phyloP scores from a whole-genome alignment of 306 rosid species.

The Ceratonia siliqua region DNA sequence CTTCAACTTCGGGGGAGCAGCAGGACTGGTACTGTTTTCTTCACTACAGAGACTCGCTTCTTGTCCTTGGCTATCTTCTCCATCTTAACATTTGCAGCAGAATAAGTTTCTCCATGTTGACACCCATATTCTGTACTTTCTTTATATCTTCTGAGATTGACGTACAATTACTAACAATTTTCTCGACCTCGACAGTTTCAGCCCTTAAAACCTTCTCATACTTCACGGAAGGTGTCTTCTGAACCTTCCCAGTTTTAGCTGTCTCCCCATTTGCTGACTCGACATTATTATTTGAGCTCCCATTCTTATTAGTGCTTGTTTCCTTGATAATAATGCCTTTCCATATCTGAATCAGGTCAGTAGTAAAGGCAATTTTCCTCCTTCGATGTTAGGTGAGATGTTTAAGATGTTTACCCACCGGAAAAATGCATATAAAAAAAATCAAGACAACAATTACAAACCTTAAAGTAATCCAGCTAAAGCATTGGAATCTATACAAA shows the following conservation, averaged over 20 bases:
- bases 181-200: constrained; percentile 61
- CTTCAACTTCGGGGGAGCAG: constrained; percentile 63
- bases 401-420: constrained; percentile 88
- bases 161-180: constrained; percentile 45
- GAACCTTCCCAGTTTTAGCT: constrained; percentile 67
- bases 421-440: constrained; percentile 23
- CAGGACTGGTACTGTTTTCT: constrained; percentile 47
- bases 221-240: constrained; percentile 56
- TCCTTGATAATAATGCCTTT: constrained; percentile 72
- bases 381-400: constrained; percentile 76
- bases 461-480: not conserved
- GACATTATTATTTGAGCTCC: constrained; percentile 49
- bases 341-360: constrained; percentile 75
- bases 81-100: constrained; percentile 48
- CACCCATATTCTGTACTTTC: constrained; percentile 43
- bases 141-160: constrained; percentile 44
- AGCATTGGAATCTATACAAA: constrained; percentile 1
- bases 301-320: constrained; percentile 63
- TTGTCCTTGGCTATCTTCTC: constrained; percentile 62
- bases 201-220: constrained; percentile 50
- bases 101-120: constrained; percentile 50
- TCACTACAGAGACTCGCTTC: constrained; percentile 42
- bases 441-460: constrained; percentile 15
- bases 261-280: constrained; percentile 55
- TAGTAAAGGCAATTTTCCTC: constrained; percentile 65